Base-by-base conservation (phyloP, 2,329 filamentous ascomycete genomes). In the Fusarium sp. region DNA sequence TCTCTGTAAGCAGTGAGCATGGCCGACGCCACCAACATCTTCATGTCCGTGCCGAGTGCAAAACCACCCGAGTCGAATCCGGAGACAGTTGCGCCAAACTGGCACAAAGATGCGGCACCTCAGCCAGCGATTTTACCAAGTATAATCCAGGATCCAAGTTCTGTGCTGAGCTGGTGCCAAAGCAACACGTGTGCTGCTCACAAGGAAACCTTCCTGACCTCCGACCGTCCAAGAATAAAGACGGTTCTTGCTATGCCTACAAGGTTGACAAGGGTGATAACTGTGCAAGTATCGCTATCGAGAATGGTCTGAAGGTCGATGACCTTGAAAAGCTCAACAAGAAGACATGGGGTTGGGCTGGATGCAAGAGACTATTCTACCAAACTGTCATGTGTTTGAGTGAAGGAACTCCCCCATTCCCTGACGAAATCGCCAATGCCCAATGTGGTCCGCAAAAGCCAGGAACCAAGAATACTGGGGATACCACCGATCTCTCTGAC, bases 271-370 rank as follows among this genome's bases (percentile, higher is more conserved):
- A 40, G 35, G 13, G 23, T 5, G 35, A 51, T 11, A 30, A 30
- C 8, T 51, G 35, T 9, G n/a, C 35, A 6, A 40, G 33, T 1
- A 51, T 51, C 2, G 48, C 48, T 2, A n/a, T 40, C 9, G 35
- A 40, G n/a, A 40, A 40, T 4, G 48, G 48, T 17, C 33, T 51
- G 2, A 40, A 51, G 15, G 11, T 46, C 2, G 40, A 46, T 4
- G 32, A 54, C 7, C 40, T 54, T 7, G 41, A 54, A 9, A 54
- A 22, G 10, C 47, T 46, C 10, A 54, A 54, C 22, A 54, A 27
- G n/a, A 54, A 46, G 7, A 47, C 41, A 2, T 54, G 51, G 51
- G 40, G 51, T 14, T 54, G 41, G 51, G n/a, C 20, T 30, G 41
- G 51, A 6, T 54, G 41, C 23, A 30, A 47, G 20, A 17, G 41